Conservation (phyloP, 495 filamentous ascomycete species). For the Neurospora sp. region DNA sequence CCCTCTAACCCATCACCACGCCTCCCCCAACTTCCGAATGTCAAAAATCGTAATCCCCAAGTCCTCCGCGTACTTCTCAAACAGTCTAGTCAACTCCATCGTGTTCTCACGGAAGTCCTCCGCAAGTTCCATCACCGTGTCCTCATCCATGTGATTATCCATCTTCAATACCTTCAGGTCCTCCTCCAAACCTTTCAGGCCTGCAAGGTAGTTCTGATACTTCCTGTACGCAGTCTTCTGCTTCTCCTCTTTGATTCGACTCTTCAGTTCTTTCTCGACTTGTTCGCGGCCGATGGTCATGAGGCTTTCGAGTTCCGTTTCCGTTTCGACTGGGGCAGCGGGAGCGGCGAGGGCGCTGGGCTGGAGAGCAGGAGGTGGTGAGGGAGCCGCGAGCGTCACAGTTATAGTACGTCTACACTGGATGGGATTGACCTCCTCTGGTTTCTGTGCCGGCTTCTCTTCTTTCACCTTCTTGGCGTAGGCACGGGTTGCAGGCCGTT, state of each 20-base stretch:
- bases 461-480: background rate
- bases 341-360: background rate
- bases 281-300: background rate
- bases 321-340: no score
- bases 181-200: background rate
- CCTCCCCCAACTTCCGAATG: background rate
- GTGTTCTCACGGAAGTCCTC: background rate
- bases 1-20: background rate
- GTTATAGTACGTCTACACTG: no score
- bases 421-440: background rate
- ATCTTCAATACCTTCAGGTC: background rate
- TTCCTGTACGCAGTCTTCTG: background rate
- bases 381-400: no score
- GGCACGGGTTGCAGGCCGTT: background rate
- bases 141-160: background rate
- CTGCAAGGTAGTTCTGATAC: background rate
- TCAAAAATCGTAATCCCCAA: background rate
- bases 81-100: background rate
- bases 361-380: background rate
- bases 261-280: background rate
- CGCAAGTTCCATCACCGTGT: background rate
- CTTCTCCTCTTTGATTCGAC: background rate
- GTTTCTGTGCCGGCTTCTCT: background rate
- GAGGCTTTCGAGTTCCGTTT: background rate
- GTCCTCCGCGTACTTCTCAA: background rate